phyloP scores from a whole-genome alignment of 305 asterid species.

The Rubia tinctorum region DNA sequence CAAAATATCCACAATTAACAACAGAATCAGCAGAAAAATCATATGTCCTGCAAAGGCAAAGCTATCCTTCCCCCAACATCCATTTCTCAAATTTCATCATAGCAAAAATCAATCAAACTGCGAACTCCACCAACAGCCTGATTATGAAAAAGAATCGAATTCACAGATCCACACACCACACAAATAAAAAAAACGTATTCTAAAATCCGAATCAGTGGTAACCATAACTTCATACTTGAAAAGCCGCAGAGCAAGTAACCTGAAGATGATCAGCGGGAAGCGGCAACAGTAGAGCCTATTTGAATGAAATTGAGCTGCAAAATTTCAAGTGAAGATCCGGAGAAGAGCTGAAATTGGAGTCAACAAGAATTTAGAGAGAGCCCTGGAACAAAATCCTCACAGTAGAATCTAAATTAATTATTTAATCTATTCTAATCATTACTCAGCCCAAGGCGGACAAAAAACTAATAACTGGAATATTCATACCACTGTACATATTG shows the following conservation, averaged over 20 bases:
- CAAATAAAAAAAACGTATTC: background rate
- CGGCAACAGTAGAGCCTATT: background rate
- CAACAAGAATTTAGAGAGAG: background rate
- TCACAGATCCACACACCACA: background rate
- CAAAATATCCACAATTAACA: background rate
- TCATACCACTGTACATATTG: too few relatives aligned
- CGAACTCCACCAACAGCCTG: background rate
- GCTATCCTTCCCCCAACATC: background rate
- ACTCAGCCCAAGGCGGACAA: background rate
- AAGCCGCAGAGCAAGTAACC: slow-evolving; percentile 9
- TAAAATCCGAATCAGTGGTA: background rate
- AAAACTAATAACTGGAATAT: too few relatives aligned
- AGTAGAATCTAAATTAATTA: background rate
- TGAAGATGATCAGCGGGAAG: slow-evolving; percentile 3
- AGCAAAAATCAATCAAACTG: background rate
- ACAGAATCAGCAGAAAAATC: background rate
- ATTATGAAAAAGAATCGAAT: background rate
- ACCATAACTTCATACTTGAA: background rate
- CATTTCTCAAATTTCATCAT: background rate
- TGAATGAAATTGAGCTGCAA: background rate
- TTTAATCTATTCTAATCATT: background rate
- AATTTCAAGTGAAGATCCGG: slow-evolving; percentile 11
- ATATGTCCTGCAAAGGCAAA: background rate
- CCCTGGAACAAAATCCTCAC: slow-evolving; percentile 9
- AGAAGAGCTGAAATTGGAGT: slow-evolving; percentile 1